These are phyloP conservation scores for Hanseniaspora meyeri DNA, from an alignment of 805 yeast genomes.

Conservation along the genomic window DNA sequence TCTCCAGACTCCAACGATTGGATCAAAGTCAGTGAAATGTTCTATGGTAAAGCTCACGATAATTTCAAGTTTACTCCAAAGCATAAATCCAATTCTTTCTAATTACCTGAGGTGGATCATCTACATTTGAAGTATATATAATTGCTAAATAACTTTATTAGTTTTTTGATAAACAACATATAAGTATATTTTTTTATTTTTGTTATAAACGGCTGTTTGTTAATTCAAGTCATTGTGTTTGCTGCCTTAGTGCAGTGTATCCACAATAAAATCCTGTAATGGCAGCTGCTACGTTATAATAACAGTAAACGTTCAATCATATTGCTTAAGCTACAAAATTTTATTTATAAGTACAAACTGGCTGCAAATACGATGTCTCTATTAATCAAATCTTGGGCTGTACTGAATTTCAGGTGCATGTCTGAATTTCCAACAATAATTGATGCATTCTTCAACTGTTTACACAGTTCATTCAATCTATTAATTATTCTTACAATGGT, in stretches of 20 bases:
- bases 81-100: constrained; percentile 78
- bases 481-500: constrained; percentile 93
- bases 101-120: no score
- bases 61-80: constrained; percentile 76
- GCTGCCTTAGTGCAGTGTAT: no score
- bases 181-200: neutral
- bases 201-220: no score
- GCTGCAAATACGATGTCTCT: constrained; percentile 97
- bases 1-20: constrained; percentile 81
- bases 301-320: no score
- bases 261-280: no score
- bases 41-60: constrained; percentile 73
- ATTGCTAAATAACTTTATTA: no score
- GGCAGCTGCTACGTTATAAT: neutral
- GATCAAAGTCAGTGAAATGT: constrained; percentile 92
- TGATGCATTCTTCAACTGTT: constrained; percentile 89
- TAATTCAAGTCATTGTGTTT: no score
- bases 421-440: constrained; percentile 85
- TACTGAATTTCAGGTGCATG: constrained; percentile 78
- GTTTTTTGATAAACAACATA: no score
- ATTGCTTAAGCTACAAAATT: neutral
- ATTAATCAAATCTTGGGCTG: constrained; percentile 87
- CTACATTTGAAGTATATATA: no score
- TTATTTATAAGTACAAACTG: constrained; percentile 56
- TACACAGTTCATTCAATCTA: constrained; percentile 83